These are phyloP conservation scores for Stipa capillata DNA, from an alignment of 176 grass and related monocot species.

Conservation along the genomic window DNA sequence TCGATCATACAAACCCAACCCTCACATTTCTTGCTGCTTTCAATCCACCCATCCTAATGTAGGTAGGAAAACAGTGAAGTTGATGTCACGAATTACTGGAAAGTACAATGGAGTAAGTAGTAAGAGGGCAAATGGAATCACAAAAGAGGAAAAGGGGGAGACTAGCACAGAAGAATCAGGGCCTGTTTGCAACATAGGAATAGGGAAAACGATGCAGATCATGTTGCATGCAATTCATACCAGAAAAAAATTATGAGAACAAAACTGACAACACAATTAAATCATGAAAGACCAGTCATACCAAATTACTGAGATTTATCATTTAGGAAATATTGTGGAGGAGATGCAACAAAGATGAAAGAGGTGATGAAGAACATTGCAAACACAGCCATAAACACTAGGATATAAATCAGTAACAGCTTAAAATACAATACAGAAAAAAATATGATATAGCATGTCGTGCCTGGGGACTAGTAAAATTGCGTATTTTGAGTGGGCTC, in stretches of 20 bases:
- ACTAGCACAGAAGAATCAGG: background rate
- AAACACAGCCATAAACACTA: background rate
- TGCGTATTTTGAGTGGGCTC: background rate
- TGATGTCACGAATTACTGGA: background rate
- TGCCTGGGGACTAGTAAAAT: background rate
- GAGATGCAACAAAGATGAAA: too few species aligned
- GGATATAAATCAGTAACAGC: background rate
- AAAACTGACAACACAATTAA: background rate
- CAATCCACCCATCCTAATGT: too few species aligned
- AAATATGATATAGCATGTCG: background rate
- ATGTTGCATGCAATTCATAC: background rate
- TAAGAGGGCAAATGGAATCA: background rate
- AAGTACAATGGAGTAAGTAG: background rate
- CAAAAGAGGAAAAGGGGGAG: background rate
- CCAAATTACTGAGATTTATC: too few species aligned
- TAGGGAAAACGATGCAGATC: background rate
- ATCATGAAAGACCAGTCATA: background rate
- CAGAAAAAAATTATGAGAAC: background rate
- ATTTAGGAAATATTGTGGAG: too few species aligned
- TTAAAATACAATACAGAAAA: background rate
- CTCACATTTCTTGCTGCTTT: background rate
- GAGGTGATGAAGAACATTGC: background rate
- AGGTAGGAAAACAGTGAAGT: background rate
- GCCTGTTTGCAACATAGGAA: background rate
- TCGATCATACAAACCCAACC: conserved; percentile 2